These are phyloP conservation scores for Arachnopeziza araneosa DNA, from an alignment of 2,329 filamentous ascomycete genomes.

Conservation along the genomic window DNA sequence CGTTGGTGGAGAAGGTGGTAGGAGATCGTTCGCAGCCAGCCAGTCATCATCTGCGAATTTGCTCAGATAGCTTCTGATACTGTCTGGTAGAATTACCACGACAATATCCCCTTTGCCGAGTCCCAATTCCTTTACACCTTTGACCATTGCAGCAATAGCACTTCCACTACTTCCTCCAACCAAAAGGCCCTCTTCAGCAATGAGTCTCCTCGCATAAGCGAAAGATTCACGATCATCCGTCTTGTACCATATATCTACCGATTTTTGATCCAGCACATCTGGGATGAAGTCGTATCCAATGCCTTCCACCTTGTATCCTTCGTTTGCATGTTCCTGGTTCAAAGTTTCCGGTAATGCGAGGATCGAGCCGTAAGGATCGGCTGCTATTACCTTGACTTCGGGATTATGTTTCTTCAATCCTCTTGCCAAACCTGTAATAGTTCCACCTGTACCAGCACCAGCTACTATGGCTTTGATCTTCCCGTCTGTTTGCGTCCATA, in stretches of 20 bases:
- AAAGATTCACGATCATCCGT: conserved; percentile 92
- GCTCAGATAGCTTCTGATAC: conserved; percentile 93
- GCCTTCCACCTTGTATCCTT: conserved; percentile 94
- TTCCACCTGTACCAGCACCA: conserved; percentile 91
- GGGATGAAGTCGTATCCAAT: conserved; percentile 99
- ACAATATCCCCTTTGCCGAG: conserved; percentile 80
- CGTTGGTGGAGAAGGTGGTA: conserved; percentile 54
- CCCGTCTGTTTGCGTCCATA: conserved; percentile 85
- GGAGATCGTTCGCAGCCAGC: conserved; percentile 92
- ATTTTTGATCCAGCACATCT: conserved; percentile 75
- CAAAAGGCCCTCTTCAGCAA: conserved; percentile 88
- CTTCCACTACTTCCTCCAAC: conserved; percentile 93
- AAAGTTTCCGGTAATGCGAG: conserved; percentile 74
- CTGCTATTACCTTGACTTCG: conserved; percentile 81
- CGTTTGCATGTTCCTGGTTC: conserved; percentile 75
- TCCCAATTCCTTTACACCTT: conserved; percentile 69
- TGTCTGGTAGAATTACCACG: conserved; percentile 89
- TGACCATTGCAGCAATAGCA: conserved; percentile 76
- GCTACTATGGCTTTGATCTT: conserved; percentile 80
- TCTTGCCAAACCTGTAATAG: conserved; percentile 81
- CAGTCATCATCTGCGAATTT: conserved; percentile 99
- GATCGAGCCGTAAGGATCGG: conserved; percentile 88
- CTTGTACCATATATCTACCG: conserved; percentile 96
- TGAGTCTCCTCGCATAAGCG: conserved; percentile 79
- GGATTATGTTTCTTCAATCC: conserved; percentile 84